A percentile compares a stretch with the other conserved stretches of the same genome.
Evolutionary conservation across 768 basidiomycete genomes (phyloP).

Genomic region (Psilocybe tampanensis): DNA sequence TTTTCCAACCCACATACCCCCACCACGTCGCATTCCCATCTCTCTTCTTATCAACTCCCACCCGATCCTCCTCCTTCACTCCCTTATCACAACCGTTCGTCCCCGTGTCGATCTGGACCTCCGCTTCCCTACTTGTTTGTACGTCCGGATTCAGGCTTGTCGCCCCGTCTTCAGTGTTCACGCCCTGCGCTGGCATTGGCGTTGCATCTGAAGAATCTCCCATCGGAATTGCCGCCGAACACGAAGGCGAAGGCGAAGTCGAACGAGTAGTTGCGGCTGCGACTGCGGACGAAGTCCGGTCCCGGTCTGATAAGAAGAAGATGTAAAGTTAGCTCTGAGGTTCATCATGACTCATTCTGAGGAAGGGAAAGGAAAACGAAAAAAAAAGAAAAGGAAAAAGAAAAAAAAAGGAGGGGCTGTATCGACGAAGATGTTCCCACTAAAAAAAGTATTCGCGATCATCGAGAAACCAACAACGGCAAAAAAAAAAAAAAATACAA

Average conservation of each 20-base stretch:
- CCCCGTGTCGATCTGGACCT: not conserved
- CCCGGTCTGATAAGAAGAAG: no score
- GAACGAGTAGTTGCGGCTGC: not conserved
- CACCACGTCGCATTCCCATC: constrained; percentile 19
- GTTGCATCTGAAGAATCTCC: not conserved
- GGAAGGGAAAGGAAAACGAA: no score
- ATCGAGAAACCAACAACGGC: no score
- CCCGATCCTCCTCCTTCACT: not conserved
- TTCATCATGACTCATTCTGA: no score
- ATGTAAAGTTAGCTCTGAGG: no score
- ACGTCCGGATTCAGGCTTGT: not conserved
- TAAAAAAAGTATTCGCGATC: no score
- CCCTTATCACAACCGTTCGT: not conserved
- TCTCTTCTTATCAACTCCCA: no score
- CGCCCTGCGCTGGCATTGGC: not conserved
- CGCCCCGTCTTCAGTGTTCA: not conserved
- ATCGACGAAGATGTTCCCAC: no score
- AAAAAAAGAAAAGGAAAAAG: no score
- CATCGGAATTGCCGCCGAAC: not conserved
- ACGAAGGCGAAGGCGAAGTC: not conserved
- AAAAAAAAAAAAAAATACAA: no score
- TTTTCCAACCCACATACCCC: constrained; percentile 25
- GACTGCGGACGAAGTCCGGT: not conserved
- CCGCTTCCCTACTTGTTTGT: no score
- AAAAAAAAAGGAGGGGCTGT: not conserved